phyloP scores from a whole-genome alignment of 2,329 filamentous ascomycete species.

The Apiospora marii region DNA sequence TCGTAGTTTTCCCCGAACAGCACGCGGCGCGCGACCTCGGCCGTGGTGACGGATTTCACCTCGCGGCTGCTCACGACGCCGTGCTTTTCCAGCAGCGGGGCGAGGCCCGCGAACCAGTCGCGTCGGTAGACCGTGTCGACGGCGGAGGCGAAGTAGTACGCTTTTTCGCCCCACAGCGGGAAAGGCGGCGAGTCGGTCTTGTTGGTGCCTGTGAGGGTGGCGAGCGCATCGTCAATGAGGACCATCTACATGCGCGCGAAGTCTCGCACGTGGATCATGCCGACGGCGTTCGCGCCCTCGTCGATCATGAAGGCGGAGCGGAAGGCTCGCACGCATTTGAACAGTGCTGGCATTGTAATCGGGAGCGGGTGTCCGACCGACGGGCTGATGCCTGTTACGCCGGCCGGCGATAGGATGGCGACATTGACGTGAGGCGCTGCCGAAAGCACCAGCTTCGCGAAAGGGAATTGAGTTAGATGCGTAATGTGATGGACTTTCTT shows the following conservation, averaged over 20 bases:
- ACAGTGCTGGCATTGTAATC: constrained; percentile 30
- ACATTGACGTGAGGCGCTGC: constrained; percentile 30
- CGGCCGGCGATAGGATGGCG: constrained; percentile 33
- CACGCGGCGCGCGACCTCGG: constrained; percentile 30
- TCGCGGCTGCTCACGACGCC: constrained; percentile 29
- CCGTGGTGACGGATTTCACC: constrained; percentile 29
- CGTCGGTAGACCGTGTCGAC: constrained; percentile 28
- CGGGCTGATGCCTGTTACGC: constrained; percentile 33
- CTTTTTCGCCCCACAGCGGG: constrained; percentile 24
- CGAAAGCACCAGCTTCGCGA: constrained; percentile 26
- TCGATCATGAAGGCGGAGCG: constrained; percentile 31
- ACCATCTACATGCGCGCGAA: constrained; percentile 30
- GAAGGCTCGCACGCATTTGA: constrained; percentile 31
- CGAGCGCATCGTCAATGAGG: constrained; percentile 30
- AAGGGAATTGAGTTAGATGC: background rate
- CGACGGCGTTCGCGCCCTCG: constrained; percentile 30
- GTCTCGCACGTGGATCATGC: constrained; percentile 32
- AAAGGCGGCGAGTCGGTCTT: background rate
- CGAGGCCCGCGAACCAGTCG: constrained; percentile 28
- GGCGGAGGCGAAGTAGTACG: constrained; percentile 33
- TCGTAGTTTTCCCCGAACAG: constrained; percentile 31
- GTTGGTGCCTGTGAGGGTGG: background rate
- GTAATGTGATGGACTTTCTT: background rate
- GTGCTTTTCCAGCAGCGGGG: constrained; percentile 27
- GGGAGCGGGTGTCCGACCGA: constrained; percentile 32